phyloP scores from a whole-genome alignment of 1,139 yeast genomes.

The Arxiozyma telluris region DNA sequence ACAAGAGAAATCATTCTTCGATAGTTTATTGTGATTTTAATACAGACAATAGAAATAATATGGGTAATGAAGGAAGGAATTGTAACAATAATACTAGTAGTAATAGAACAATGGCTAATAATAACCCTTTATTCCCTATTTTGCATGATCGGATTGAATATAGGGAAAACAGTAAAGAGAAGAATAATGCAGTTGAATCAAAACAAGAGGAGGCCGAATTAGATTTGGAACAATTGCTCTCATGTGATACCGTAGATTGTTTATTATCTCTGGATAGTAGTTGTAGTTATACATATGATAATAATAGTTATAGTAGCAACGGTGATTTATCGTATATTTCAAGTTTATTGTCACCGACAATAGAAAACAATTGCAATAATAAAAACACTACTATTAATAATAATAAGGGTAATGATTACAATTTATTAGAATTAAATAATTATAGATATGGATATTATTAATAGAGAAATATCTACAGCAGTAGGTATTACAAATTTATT shows the following conservation, averaged over 20 bases:
- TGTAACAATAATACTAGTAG: background rate
- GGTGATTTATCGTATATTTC: background rate
- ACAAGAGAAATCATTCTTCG: background rate
- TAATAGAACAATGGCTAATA: background rate
- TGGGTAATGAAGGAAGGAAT: background rate
- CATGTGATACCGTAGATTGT: slow-evolving; percentile 1
- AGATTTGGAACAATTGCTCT: slow-evolving; percentile 1
- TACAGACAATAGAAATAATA: background rate
- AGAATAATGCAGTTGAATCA: background rate
- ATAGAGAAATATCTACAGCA: background rate
- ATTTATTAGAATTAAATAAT: slow-evolving; percentile 16
- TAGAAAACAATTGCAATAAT: background rate
- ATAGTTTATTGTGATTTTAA: background rate
- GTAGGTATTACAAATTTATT: background rate
- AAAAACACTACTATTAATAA: background rate
- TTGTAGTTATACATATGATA: background rate
- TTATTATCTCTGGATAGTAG: background rate
- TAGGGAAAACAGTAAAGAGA: background rate
- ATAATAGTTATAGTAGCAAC: background rate
- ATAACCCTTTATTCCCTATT: background rate
- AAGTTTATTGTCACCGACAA: no score
- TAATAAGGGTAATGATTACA: slow-evolving; percentile 39
- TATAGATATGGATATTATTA: background rate
- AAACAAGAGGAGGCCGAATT: background rate
- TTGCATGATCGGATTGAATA: background rate